phyloP scores from a whole-genome alignment of 2,329 filamentous ascomycete species.

The Colletotrichum chrysophilum region DNA sequence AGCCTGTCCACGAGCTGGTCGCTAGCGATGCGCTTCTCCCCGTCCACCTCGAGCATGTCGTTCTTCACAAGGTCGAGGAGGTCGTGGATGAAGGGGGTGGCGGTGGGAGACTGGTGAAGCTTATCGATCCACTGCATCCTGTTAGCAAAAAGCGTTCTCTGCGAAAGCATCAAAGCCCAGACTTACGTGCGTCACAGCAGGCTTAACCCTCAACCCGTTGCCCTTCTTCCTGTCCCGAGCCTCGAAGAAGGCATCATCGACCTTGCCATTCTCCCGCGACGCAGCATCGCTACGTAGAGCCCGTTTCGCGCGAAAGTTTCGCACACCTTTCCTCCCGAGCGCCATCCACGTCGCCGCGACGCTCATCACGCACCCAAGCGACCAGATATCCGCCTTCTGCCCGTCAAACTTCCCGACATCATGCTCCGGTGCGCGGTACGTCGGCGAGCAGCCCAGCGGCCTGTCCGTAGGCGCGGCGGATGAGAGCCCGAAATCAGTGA shows the following conservation, averaged over 20 bases:
- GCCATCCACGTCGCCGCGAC: slow-evolving; percentile 3
- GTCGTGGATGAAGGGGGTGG: background rate
- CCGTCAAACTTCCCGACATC: background rate
- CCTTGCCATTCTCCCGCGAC: background rate
- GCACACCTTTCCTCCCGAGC: background rate
- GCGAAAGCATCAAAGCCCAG: too few relatives aligned
- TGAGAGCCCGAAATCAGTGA: background rate
- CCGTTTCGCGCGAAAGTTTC: background rate
- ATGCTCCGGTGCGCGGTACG: background rate
- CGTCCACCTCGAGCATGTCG: background rate
- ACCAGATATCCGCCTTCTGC: background rate
- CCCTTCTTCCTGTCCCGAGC: background rate
- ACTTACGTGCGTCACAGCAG: background rate
- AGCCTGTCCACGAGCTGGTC: background rate
- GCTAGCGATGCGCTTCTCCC: background rate
- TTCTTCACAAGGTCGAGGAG: background rate
- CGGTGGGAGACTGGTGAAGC: background rate
- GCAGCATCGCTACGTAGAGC: fast-evolving
- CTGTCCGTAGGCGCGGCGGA: too few relatives aligned
- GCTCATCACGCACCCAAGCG: slow-evolving; percentile 3
- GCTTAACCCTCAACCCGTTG: background rate
- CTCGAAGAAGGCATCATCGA: background rate
- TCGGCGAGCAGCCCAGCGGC: background rate
- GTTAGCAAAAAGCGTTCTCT: too few relatives aligned
- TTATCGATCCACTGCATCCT: background rate